phyloP scores from a whole-genome alignment of 1,139 yeast species.

The Hyphopichia burtonii region DNA sequence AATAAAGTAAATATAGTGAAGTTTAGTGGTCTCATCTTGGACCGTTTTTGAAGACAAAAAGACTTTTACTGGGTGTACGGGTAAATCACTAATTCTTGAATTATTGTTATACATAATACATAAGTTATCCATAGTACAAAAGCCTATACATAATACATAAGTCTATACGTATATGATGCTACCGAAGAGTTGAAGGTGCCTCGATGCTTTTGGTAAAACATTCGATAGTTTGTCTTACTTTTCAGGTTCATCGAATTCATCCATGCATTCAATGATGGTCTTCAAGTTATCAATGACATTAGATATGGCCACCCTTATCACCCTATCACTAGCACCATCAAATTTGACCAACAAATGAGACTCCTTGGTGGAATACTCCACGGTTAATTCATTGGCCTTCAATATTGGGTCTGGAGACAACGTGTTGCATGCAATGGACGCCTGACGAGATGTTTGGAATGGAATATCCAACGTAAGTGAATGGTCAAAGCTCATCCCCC shows the following conservation, averaged over 20 bases:
- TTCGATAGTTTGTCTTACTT: too few relatives aligned
- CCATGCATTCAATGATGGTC: conserved; percentile 66
- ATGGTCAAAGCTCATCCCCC: conserved; percentile 7
- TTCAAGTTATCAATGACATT: conserved; percentile 64
- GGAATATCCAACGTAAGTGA: conserved; percentile 52
- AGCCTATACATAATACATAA: too few relatives aligned
- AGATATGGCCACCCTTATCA: conserved; percentile 69
- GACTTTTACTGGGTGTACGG: neutral
- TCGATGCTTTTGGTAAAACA: too few relatives aligned
- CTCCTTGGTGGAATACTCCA: conserved; percentile 32
- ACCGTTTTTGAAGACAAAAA: neutral
- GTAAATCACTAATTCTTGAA: too few relatives aligned
- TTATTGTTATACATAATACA: too few relatives aligned
- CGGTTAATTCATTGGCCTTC: conserved; percentile 58
- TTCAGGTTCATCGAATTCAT: conserved; percentile 47
- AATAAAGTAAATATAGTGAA: too few relatives aligned
- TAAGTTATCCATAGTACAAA: too few relatives aligned
- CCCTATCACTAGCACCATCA: conserved; percentile 59
- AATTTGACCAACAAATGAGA: conserved; percentile 41
- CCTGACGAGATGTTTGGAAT: conserved; percentile 58
- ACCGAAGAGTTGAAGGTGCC: too few relatives aligned
- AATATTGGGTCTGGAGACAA: conserved; percentile 78
- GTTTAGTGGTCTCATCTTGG: neutral
- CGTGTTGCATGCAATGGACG: conserved; percentile 57
- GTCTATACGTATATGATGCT: too few relatives aligned